A percentile compares a stretch with the other conserved stretches of the same genome.
Evolutionary conservation across 1,284 basidiomycete species (phyloP).

Genomic region (Trichosporon faecale): DNA sequence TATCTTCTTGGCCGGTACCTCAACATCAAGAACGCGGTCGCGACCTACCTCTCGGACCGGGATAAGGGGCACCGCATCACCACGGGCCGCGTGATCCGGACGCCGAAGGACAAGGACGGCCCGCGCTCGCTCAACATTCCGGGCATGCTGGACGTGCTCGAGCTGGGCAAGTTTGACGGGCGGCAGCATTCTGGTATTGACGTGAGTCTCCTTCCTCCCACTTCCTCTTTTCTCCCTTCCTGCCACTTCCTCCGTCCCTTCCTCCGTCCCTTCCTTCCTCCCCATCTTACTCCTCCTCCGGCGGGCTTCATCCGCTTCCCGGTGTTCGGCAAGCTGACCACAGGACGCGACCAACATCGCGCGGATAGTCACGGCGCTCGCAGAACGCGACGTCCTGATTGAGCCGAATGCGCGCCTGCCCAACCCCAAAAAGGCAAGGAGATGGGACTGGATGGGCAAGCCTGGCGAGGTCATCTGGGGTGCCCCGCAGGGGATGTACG

Average conservation of each 20-base stretch:
- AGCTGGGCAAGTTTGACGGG: conserved; percentile 64
- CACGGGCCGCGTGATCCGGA: conserved; percentile 17
- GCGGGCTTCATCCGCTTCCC: no score
- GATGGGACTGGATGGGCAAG: conserved; percentile 51
- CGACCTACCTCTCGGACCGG: conserved; percentile 22
- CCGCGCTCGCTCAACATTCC: conserved; percentile 43
- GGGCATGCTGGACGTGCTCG: conserved; percentile 47
- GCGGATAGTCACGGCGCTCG: conserved; percentile 71
- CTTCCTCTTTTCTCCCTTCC: not conserved
- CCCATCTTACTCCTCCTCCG: no score
- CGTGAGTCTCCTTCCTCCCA: conserved; percentile 57
- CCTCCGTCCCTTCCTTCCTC: not conserved
- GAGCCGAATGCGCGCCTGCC: conserved; percentile 69
- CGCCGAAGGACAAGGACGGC: not conserved
- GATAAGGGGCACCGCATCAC: conserved; percentile 38
- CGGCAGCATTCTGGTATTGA: conserved; percentile 82
- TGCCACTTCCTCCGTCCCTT: not conserved
- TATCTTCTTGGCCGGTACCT: conserved; percentile 49
- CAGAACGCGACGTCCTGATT: conserved; percentile 63
- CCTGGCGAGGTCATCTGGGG: conserved; percentile 48
- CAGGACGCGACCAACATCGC: conserved; percentile 84
- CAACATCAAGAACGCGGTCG: conserved; percentile 49
- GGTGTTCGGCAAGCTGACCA: not conserved
- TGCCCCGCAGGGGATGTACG: not conserved
- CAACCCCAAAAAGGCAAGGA: conserved; percentile 52